A percentile compares a stretch with the other conserved stretches of the same genome.
These are phyloP conservation scores for Thraustotheca clavata DNA, from an alignment of 352 stramenopile genomes.

Conservation along the genomic window DNA sequence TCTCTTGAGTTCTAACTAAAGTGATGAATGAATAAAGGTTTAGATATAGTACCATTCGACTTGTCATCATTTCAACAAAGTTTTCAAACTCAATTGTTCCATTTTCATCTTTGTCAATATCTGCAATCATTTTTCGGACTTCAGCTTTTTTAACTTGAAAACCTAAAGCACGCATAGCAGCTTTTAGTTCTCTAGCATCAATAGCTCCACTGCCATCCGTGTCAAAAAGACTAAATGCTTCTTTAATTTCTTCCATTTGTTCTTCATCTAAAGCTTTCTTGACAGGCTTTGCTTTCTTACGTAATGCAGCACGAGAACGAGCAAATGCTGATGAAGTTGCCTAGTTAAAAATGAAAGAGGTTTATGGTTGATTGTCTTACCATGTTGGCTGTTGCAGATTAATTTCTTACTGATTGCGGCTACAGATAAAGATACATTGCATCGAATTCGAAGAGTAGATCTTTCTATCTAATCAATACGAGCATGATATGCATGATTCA, in stretches of 20 bases:
- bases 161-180: constrained; percentile 89
- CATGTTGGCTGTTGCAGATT: no score
- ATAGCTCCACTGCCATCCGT: constrained; percentile 86
- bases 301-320: constrained; percentile 43
- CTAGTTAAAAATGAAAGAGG: constrained; percentile 28
- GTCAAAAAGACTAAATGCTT: constrained; percentile 93
- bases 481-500: no score
- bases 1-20: constrained; percentile 62
- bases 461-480: no score
- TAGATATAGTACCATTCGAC: constrained; percentile 67
- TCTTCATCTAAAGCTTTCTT: constrained; percentile 89
- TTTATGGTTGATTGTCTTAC: not conserved
- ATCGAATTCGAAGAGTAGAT: no score
- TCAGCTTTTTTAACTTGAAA: constrained; percentile 92
- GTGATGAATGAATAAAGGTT: not conserved
- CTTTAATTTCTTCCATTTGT: constrained; percentile 89
- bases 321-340: constrained; percentile 54
- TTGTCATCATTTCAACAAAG: constrained; percentile 93
- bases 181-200: constrained; percentile 91
- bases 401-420: no score
- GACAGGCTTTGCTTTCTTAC: constrained; percentile 40
- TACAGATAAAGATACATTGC: no score
- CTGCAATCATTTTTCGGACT: constrained; percentile 87
- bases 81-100: constrained; percentile 86
- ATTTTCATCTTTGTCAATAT: constrained; percentile 92